Evolutionary conservation across 768 basidiomycete species (phyloP).

Genomic region (Pulveroboletus sp.): DNA sequence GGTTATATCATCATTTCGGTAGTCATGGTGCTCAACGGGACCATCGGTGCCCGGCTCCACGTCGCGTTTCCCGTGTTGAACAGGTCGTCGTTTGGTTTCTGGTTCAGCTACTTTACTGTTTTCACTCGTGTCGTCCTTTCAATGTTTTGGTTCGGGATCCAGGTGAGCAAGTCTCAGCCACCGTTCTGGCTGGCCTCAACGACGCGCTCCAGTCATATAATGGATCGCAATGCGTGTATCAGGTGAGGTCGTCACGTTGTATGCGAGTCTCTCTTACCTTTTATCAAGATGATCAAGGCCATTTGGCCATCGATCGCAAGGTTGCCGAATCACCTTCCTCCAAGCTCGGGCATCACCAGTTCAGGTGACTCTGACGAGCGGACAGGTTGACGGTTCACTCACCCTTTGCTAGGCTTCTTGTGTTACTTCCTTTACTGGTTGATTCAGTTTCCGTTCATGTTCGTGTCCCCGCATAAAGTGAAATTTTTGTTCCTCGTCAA

Average conservation of each 20-base stretch:
- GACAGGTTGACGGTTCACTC: background rate
- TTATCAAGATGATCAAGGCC: slow-evolving; percentile 63
- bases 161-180: slow-evolving; percentile 37
- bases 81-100: slow-evolving; percentile 84
- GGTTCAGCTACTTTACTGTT: slow-evolving; percentile 84
- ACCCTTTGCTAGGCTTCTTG: slow-evolving; percentile 47
- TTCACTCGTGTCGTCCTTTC: slow-evolving; percentile 70
- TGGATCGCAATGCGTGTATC: slow-evolving; percentile 73
- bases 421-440: slow-evolving; percentile 79
- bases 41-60: slow-evolving; percentile 72
- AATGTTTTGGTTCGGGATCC: slow-evolving; percentile 81
- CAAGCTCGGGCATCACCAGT: slow-evolving; percentile 58
- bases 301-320: slow-evolving; percentile 72
- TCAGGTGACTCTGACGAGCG: slow-evolving; percentile 36
- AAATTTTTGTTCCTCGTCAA: slow-evolving; percentile 74
- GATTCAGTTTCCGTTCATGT: slow-evolving; percentile 70
- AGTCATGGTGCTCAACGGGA: slow-evolving; percentile 75
- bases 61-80: slow-evolving; percentile 76
- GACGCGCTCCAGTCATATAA: slow-evolving; percentile 40
- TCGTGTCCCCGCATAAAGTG: slow-evolving; percentile 74
- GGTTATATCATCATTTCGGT: slow-evolving; percentile 70
- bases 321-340: slow-evolving; percentile 61
- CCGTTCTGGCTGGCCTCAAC: background rate
- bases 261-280: background rate
- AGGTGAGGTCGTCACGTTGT: slow-evolving; percentile 28